Base-by-base conservation (phyloP, 2,329 filamentous ascomycete species). In the Tothia fuscella region DNA sequence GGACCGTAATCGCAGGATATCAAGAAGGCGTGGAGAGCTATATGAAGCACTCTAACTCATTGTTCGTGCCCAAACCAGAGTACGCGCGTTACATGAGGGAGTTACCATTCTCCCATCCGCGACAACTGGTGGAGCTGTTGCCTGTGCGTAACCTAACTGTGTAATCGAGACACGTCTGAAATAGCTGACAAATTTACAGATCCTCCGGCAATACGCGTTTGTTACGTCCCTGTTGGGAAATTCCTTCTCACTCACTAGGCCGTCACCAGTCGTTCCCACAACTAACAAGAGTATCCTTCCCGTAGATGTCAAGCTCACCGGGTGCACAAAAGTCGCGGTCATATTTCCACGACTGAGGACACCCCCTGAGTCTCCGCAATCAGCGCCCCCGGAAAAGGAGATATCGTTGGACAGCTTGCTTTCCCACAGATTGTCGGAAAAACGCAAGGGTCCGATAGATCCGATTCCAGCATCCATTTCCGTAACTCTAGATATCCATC, bases 41-140 rank as follows among this genome's bases (percentile, higher is more conserved):
- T 5, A 44, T 44, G 1, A 47, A 44, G 3, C 70, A 72, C 49
- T 57, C 60, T 10, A 82, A 80, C 53, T 76, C 71, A 0, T 66
- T 91, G 1, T 76, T 76, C 48, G 73, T 86, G 14, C 76, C 82
- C 42, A 85, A 84, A 56, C 73, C 76, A 2, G 82, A 86, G 6
- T 85, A 80, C 49, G 80, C 78, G 0, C 72, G 78, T 43, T 67
- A 69, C 3, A 58, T 93, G 6, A 72, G 71, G 1, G 75, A 80
- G 42, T 66, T 91, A 24, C 77, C 82, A 0, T 89, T 93, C 53
- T 75, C 76, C 2, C 85, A 93, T 52, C 85, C 85, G 0, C 73
- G 77, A 38, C 83, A 93, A 54, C 63, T 93, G 3, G 64, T 88
- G 5, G 70, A 74, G 41, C 75, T 88, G 54, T 67, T 93, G n/a